Base-by-base conservation (phyloP, 1,284 basidiomycete species). In the Ustilago lituana region DNA sequence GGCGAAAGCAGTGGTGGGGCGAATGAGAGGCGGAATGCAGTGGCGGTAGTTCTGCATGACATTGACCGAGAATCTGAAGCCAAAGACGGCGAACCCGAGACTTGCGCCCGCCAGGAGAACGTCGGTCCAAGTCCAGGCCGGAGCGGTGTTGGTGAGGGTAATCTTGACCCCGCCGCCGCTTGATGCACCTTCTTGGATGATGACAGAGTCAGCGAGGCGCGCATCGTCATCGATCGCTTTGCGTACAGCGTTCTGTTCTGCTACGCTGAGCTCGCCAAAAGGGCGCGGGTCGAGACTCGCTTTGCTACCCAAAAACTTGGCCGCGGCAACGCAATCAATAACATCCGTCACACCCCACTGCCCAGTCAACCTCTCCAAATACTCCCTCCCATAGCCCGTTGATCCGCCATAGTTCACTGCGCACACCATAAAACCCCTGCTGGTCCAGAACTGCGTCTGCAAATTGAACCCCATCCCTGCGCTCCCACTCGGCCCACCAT, bases 341-440 rank as follows among this genome's bases (percentile, higher is more conserved):
- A 88, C 85, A 72, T 91, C 90, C 15, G 87, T 85, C 27, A 89
- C 73, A 7, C 90, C 89, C 89, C 89, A 91, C n/a, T 87, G 78
- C 1, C 85, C 85, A 24, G 84, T 83, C 5, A 91, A 85, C 9
- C 88, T 85, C 39, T 88, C 84, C 40, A 87, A 75, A 57, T 80
- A 77, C 19, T 57, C 62, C 1, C 59, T 29, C 0, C 77, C 73
- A 85, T 86, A 90, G 0, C 88, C 88, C 5, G 87, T 87, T 6
- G 87, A 89, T 1, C 90, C 90, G 6, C 89, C 85, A 69, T 89
- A 90, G 74, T 90, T 88, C 15, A 91, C 88, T 56, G 87, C 86
- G 19, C 89, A 81, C 85, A 88, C 89, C 56, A 54, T 60, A 41
- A 73, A 80, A 7, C 78, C 78, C 2, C 77, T 48, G 17, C 63